Percentiles rank a stretch among this genome's conserved stretches.
Conservation (phyloP, 2,329 filamentous ascomycete species). For the Didymellaceae sp. region DNA sequence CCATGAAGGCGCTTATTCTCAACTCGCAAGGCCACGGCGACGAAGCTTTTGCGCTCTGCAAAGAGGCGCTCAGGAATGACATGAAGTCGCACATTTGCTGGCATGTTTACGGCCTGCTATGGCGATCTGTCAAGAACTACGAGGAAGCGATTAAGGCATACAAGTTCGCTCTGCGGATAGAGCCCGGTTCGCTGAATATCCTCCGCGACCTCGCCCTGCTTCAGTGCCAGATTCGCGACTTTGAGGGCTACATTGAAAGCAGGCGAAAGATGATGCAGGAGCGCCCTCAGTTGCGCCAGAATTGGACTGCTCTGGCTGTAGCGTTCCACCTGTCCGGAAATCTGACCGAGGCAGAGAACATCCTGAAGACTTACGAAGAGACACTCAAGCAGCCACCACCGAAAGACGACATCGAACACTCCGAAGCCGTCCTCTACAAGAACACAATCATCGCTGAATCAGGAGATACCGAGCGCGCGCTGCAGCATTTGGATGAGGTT, state of each 20-base stretch:
- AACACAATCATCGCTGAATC: slow-evolving; percentile 92
- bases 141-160: slow-evolving; percentile 99
- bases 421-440: slow-evolving; percentile 93
- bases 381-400: slow-evolving; percentile 83
- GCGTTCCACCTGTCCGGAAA: slow-evolving; percentile 92
- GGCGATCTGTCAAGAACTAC: slow-evolving; percentile 94
- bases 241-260: slow-evolving; percentile 89
- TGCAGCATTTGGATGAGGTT: slow-evolving; percentile 83
- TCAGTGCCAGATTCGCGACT: slow-evolving; percentile 96
- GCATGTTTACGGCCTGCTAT: slow-evolving; percentile 97
- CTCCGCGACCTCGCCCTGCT: slow-evolving; percentile 91
- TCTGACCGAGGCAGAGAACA: slow-evolving; percentile 83
- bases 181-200: slow-evolving; percentile 94
- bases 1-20: slow-evolving; percentile 98
- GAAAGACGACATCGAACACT: slow-evolving; percentile 85
- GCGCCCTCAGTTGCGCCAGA: slow-evolving; percentile 81
- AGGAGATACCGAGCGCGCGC: slow-evolving; percentile 79
- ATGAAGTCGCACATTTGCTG: slow-evolving; percentile 99
- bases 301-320: slow-evolving; percentile 97
- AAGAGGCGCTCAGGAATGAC: slow-evolving; percentile 89
- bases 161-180: slow-evolving; percentile 89
- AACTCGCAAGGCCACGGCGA: slow-evolving; percentile 91
- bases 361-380: slow-evolving; percentile 89
- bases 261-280: slow-evolving; percentile 86
- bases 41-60: slow-evolving; percentile 92